A percentile compares a stretch with the other conserved stretches of the same genome.
phyloP scores from a whole-genome alignment of 306 rosid genomes.

The Cotoneaster glaucophyllus region DNA sequence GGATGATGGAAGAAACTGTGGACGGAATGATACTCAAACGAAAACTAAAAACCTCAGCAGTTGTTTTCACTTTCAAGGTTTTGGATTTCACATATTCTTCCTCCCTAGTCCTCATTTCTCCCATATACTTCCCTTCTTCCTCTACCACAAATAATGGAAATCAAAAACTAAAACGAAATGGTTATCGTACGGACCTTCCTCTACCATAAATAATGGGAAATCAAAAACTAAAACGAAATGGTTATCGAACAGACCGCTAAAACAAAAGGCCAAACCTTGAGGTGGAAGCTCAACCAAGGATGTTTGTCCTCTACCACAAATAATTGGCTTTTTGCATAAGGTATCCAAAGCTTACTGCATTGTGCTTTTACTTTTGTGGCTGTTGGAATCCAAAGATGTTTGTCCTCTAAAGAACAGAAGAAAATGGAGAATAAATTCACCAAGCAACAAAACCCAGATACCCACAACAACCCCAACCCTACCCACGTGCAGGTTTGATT shows the following conservation, averaged over 20 bases:
- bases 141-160: too few relatives aligned
- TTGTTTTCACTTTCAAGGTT: too few relatives aligned
- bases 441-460: background rate
- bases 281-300: background rate
- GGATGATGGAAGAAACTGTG: background rate
- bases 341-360: constrained; percentile 4
- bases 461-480: constrained; percentile 24
- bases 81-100: too few relatives aligned
- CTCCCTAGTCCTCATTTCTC: too few relatives aligned
- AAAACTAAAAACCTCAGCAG: too few relatives aligned
- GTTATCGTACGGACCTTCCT: background rate
- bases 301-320: too few relatives aligned
- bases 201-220: too few relatives aligned
- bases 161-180: background rate
- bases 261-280: background rate
- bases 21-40: too few relatives aligned
- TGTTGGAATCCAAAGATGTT: constrained; percentile 38
- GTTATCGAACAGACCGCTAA: background rate
- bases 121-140: too few relatives aligned
- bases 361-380: background rate
- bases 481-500: constrained; percentile 42
- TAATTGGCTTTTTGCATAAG: background rate
- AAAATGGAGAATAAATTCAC: background rate
- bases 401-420: background rate
- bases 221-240: background rate